phyloP scores from a whole-genome alignment of 2,329 filamentous ascomycete species.

The Diatrype stigma region DNA sequence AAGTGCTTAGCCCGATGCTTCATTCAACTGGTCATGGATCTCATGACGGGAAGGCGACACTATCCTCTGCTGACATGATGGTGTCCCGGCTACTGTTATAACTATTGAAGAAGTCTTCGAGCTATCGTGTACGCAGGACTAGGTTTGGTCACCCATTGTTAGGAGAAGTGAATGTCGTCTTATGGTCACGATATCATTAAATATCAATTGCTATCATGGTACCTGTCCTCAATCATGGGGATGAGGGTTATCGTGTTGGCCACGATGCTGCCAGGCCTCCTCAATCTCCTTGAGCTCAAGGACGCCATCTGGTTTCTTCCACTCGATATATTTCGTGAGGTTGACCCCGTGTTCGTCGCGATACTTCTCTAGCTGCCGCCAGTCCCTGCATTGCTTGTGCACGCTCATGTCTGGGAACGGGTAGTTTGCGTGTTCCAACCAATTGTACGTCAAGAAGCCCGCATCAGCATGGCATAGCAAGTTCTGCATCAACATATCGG shows the following conservation, averaged over 20 bases:
- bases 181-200: background rate
- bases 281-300: slow-evolving; percentile 5
- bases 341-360: slow-evolving; percentile 7
- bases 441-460: slow-evolving; percentile 31
- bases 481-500: slow-evolving; percentile 31
- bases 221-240: background rate
- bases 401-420: slow-evolving; percentile 31
- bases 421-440: slow-evolving; percentile 24
- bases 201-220: too few species aligned
- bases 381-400: slow-evolving; percentile 31
- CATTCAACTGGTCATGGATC: background rate
- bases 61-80: too few species aligned
- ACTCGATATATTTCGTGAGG: slow-evolving; percentile 5
- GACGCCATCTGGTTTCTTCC: slow-evolving; percentile 9
- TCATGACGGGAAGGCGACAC: too few species aligned
- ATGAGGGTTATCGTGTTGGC: slow-evolving; percentile 6
- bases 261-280: slow-evolving; percentile 10
- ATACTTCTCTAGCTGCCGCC: slow-evolving; percentile 17
- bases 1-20: background rate
- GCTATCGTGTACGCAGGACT: too few species aligned
- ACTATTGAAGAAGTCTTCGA: too few species aligned
- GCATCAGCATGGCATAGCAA: slow-evolving; percentile 30
- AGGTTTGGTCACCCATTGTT: too few species aligned
- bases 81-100: too few species aligned
- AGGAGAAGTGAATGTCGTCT: background rate